These are phyloP conservation scores for Pharnaceum exiguum DNA, from an alignment of 148 eudicot genomes.

Conservation along the genomic window DNA sequence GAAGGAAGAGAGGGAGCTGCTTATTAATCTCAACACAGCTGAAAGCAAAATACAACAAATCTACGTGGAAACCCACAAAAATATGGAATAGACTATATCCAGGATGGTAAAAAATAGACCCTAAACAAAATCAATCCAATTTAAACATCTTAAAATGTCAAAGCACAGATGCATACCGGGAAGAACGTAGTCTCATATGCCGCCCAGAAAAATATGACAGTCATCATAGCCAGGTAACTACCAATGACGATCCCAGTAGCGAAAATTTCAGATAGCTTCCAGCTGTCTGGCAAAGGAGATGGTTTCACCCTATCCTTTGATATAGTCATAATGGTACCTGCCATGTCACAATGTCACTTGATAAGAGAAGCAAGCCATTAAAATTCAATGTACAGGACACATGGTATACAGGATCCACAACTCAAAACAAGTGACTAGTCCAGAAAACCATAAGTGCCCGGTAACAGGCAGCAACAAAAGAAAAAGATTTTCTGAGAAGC, in stretches of 20 bases:
- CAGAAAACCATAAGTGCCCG: no score
- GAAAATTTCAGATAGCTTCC: slow-evolving; percentile 94
- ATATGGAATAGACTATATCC: no score
- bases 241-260: slow-evolving; percentile 90
- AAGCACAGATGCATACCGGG: slow-evolving; percentile 45
- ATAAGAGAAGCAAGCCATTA: background rate
- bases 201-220: slow-evolving; percentile 98
- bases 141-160: background rate
- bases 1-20: no score
- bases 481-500: no score
- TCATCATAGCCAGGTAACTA: slow-evolving; percentile 94
- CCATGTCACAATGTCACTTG: slow-evolving; percentile 10
- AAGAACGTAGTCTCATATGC: slow-evolving; percentile 94
- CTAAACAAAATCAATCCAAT: background rate
- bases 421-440: background rate
- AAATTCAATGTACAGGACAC: background rate
- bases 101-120: no score
- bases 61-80: no score
- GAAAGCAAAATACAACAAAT: no score
- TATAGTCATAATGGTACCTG: slow-evolving; percentile 98
- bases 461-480: no score
- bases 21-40: no score
- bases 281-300: slow-evolving; percentile 96
- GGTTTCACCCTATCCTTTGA: slow-evolving; percentile 99
- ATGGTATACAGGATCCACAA: background rate